Percentiles rank a stretch among this genome's conserved stretches.
Conservation (phyloP, 805 yeast genomes). For the Candida maesae region DNA sequence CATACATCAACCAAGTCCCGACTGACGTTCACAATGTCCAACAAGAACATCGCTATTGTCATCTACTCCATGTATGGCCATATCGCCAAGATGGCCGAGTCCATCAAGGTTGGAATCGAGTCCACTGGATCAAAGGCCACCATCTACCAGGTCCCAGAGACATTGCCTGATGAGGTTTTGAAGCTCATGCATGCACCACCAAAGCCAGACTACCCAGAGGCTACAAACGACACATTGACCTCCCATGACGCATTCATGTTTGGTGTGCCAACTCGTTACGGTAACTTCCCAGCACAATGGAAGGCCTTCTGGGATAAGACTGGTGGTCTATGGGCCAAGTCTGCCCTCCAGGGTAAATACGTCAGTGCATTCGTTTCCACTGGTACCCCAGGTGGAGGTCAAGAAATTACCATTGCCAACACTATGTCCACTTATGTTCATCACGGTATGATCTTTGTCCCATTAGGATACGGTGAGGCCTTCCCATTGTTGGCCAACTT, state of each 20-base stretch:
- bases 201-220: slow-evolving; percentile 53
- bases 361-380: slow-evolving; percentile 71
- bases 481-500: slow-evolving; percentile 54
- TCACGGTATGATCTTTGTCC: slow-evolving; percentile 75
- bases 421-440: slow-evolving; percentile 59
- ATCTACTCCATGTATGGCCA: slow-evolving; percentile 84
- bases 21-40: slow-evolving; percentile 1
- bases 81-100: slow-evolving; percentile 62
- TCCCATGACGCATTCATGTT: slow-evolving; percentile 71
- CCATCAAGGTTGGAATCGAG: slow-evolving; percentile 65
- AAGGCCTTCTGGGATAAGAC: slow-evolving; percentile 72
- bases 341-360: slow-evolving; percentile 66
- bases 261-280: slow-evolving; percentile 80
- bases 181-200: slow-evolving; percentile 61
- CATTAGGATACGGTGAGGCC: slow-evolving; percentile 64
- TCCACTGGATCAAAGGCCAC: slow-evolving; percentile 69
- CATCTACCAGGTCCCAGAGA: slow-evolving; percentile 78
- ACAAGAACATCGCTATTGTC: slow-evolving; percentile 40
- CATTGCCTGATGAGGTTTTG: slow-evolving; percentile 59
- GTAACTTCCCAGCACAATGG: slow-evolving; percentile 74
- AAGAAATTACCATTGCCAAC: slow-evolving; percentile 63
- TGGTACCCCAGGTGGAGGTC: slow-evolving; percentile 76
- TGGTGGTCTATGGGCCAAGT: slow-evolving; percentile 72
- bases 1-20: too few species aligned
- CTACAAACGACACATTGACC: slow-evolving; percentile 50